Evolutionary conservation across 2,329 filamentous ascomycete genomes (phyloP), one percentile per base, ranked within the genome.

Genomic region (Stachybotrys chartarum): DNA sequence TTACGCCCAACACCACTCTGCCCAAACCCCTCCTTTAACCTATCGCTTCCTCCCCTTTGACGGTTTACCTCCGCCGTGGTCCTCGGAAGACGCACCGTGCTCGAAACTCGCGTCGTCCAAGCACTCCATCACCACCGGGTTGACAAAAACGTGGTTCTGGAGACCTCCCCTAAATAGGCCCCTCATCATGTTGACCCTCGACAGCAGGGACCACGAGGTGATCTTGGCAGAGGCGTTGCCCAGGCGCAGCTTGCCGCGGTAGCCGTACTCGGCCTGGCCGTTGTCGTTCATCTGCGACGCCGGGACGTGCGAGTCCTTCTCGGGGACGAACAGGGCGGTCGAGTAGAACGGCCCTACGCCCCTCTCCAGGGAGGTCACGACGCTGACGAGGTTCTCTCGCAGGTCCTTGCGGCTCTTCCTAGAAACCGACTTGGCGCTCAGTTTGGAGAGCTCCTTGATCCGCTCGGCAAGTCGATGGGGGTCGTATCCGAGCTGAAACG

Each of bases 291-390:
- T 64, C 56, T 72, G 73, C 4, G 66, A 68, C 5, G 72, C 69
- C 18, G 72, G 72, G 0, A 72, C 75, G 56, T 78, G 70, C 1
- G 75, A 73, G 55, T 77, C 75, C 45, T 67, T 69, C 30, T 70
- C 70, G 6, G 70, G 70, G 55, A 71, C 42, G 64, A 69, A 64
- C 61, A 72, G 55, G 1, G 79, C 77, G 1, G 75, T 79, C 7
- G 79, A 81, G 61, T 81, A 83, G 39, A 74, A 77, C 0, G 80
- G 80, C 0, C 80, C 80, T 46, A 78, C 78, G 46, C 78, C 76
- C 3, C 74, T 73, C 63, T 82, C 79, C 2, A 83, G 70, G 1
- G 79, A 82, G 0, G 78, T 82, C 48, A 80, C 71, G 50, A 82
- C 77, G 62, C 78, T 81, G 49, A 69, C 67, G 42, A 83, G 76